These are phyloP conservation scores for Heteromeles arbutifolia DNA, from an alignment of 306 rosid genomes.

Conservation along the genomic window DNA sequence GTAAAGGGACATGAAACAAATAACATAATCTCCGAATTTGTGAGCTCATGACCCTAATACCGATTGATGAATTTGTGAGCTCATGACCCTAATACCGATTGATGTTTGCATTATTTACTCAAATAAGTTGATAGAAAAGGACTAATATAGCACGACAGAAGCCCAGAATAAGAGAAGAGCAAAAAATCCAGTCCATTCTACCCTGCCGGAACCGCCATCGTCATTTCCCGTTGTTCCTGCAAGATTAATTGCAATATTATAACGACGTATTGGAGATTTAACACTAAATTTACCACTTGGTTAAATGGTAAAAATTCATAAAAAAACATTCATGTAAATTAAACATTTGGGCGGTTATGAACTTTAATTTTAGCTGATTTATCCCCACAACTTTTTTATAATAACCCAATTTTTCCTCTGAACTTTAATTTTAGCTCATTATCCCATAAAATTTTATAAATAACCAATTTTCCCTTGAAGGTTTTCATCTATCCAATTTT, in stretches of 20 bases:
- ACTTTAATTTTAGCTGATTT: too few relatives aligned
- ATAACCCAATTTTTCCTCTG: too few relatives aligned
- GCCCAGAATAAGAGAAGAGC: constrained; percentile 33
- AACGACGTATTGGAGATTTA: too few relatives aligned
- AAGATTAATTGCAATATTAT: background rate
- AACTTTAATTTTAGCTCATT: too few relatives aligned
- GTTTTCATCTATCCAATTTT: too few relatives aligned
- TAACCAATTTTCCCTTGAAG: too few relatives aligned
- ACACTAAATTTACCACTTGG: background rate
- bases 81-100: background rate
- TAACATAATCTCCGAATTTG: constrained; percentile 3
- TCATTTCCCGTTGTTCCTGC: constrained; percentile 21
- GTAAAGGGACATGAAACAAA: constrained; percentile 3
- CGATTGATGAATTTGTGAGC: background rate
- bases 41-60: background rate
- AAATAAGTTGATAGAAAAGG: background rate
- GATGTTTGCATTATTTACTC: constrained; percentile 17
- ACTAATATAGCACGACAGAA: constrained; percentile 33
- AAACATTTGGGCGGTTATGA: too few relatives aligned
- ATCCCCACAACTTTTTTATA: too few relatives aligned
- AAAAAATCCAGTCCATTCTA: constrained; percentile 36
- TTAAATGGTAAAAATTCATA: background rate
- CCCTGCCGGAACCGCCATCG: constrained; percentile 22
- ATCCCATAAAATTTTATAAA: too few relatives aligned
- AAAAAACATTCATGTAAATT: too few relatives aligned